Base-by-base conservation (phyloP, 352 stramenopile species). In the Elongisporangium undulatum region DNA sequence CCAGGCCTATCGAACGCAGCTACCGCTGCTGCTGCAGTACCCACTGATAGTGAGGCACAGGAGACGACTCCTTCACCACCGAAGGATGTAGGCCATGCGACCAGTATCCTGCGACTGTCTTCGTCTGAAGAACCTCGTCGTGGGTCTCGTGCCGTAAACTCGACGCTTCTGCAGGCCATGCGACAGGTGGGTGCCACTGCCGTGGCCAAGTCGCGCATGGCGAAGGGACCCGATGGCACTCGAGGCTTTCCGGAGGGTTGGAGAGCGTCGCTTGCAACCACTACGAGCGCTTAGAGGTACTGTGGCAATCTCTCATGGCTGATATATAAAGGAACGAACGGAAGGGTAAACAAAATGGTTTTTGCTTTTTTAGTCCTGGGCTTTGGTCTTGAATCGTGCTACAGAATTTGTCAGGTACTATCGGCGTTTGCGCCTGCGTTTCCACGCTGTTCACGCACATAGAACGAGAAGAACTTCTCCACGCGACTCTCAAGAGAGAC, bases 381-480 rank as follows among this genome's bases (percentile, higher is more conserved):
- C 3, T 38, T 29, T 19, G 4, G 2, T 39, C 13, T 24, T 34
- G 34, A 56, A 49, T 20, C 9, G 29, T 21, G n/a, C n/a, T n/a
- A n/a, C n/a, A n/a, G n/a, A n/a, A 20, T 26, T 2, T 17, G 12
- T 45, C 34, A 45, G 34, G 7, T 45, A 39, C 7, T 39, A 17
- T 17, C 34, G 4, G 16, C 16, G 23, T 13, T n/a, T 22, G 15
- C 24, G 6, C 19, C 17, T 4, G 26, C 24, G 24, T 49, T 34
- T n/a, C 26, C 26, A 49, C 20, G 24, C 26, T 29, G 26, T 58
- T 58, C 34, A 16, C 74, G 69, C 51, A 90, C 63, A 66, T 90
- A 89, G 55, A 90, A 72, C 23, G 74, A 78, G 26, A 89, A 72
- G 58, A 92, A 92, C 59, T 89, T 90, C 45, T 90, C 79, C 1